A percentile compares a stretch with the other conserved stretches of the same genome.
Evolutionary conservation across 805 yeast species (phyloP).

Genomic region (Pichia insulana): DNA sequence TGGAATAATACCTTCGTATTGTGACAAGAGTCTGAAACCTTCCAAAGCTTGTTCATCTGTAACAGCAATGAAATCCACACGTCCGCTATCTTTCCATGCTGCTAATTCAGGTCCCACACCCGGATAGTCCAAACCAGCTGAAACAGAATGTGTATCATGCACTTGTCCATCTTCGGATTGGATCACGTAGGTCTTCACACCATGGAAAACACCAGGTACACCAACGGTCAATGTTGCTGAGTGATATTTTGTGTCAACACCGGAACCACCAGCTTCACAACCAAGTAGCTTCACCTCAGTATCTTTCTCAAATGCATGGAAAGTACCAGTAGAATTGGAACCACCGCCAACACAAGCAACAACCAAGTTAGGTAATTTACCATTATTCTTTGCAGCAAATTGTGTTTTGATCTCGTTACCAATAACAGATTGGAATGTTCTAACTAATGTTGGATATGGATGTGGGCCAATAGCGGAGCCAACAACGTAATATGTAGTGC

Average conservation of each 20-base stretch:
- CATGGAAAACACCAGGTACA: conserved; percentile 95
- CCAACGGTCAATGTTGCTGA: conserved; percentile 96
- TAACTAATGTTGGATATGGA: conserved; percentile 95
- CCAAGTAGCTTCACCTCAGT: conserved; percentile 72
- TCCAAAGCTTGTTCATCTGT: conserved; percentile 91
- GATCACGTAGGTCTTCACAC: conserved; percentile 88
- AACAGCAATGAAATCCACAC: conserved; percentile 86
- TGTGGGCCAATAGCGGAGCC: conserved; percentile 99
- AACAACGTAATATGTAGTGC: conserved; percentile 86
- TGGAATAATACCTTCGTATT: conserved; percentile 96
- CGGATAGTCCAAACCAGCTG: conserved; percentile 98
- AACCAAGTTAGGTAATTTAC: conserved; percentile 82
- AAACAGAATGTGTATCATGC: conserved; percentile 94
- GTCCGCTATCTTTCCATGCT: conserved; percentile 86
- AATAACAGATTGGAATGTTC: conserved; percentile 96
- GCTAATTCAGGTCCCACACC: conserved; percentile 99
- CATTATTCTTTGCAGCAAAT: conserved; percentile 68
- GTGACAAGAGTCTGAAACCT: conserved; percentile 83
- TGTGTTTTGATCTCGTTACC: conserved; percentile 93
- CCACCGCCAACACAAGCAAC: conserved; percentile 99
- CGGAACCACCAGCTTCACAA: conserved; percentile 99
- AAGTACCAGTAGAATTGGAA: conserved; percentile 92
- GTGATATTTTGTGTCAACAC: conserved; percentile 79
- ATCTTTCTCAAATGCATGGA: conserved; percentile 87
- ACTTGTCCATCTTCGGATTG: conserved; percentile 93